A percentile compares a stretch with the other conserved stretches of the same genome.
Evolutionary conservation across 805 yeast species (phyloP).

Genomic region (Clavispora asparagi): DNA sequence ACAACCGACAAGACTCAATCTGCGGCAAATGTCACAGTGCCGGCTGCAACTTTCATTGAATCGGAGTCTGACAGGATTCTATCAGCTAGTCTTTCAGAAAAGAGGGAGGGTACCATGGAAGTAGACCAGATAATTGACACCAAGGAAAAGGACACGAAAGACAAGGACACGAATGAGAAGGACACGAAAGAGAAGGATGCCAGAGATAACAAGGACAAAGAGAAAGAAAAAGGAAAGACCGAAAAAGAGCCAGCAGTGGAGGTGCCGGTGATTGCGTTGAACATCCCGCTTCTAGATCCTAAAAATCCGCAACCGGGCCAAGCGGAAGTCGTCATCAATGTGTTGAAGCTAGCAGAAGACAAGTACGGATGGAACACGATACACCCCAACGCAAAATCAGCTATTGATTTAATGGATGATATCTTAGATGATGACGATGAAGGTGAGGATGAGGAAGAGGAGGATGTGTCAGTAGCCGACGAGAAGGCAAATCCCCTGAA

Average conservation of each 20-base stretch:
- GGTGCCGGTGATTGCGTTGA: constrained; percentile 48
- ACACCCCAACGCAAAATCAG: constrained; percentile 62
- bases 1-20: constrained; percentile 17
- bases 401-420: constrained; percentile 48
- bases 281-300: constrained; percentile 46
- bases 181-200: constrained; percentile 1
- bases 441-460: constrained; percentile 43
- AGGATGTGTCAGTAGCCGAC: constrained; percentile 9
- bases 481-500: constrained; percentile 7
- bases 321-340: constrained; percentile 64
- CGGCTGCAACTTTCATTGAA: constrained; percentile 4
- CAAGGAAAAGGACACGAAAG: constrained; percentile 1
- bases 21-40: constrained; percentile 11
- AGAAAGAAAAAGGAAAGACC: constrained; percentile 3
- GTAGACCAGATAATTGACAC: constrained; percentile 8
- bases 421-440: constrained; percentile 46
- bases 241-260: constrained; percentile 10
- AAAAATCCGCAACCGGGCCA: constrained; percentile 51
- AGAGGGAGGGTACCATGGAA: neutral
- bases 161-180: neutral
- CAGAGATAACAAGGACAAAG: neutral
- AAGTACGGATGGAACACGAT: constrained; percentile 75
- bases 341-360: constrained; percentile 69
- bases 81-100: neutral
- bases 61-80: neutral